phyloP scores from a whole-genome alignment of 441 rosid genomes.

The Sinapis alba region DNA sequence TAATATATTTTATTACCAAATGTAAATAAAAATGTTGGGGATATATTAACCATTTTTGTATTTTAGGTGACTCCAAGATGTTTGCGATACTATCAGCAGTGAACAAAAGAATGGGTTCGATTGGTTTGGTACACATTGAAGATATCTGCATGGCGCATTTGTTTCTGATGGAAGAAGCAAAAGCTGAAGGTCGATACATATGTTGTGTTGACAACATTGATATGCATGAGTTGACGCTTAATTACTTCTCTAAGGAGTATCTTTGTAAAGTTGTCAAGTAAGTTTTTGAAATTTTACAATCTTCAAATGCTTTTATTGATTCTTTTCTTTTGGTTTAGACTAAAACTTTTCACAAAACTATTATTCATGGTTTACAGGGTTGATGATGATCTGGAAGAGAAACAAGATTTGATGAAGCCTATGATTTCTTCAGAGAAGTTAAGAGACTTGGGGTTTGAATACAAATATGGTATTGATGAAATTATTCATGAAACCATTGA shows the following conservation, averaged over 20 bases:
- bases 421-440: conserved; percentile 75
- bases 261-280: conserved; percentile 37
- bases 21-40: background rate
- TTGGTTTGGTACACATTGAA: conserved; percentile 75
- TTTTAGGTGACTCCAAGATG: conserved; percentile 57
- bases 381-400: conserved; percentile 31
- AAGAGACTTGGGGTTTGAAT: conserved; percentile 64
- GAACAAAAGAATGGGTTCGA: conserved; percentile 72
- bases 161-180: conserved; percentile 66
- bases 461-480: conserved; percentile 55
- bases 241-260: conserved; percentile 44
- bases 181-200: conserved; percentile 66
- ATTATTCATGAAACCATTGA: conserved; percentile 53
- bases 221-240: conserved; percentile 47
- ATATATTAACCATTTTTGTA: background rate
- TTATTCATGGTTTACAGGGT: conserved; percentile 38
- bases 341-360: background rate
- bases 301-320: background rate
- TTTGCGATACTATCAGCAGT: conserved; percentile 69
- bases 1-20: background rate
- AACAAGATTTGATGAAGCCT: conserved; percentile 37
- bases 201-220: conserved; percentile 55
- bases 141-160: conserved; percentile 77
- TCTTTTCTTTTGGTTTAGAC: background rate
- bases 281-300: conserved; percentile 9